phyloP scores from a whole-genome alignment of 2,329 filamentous ascomycete genomes.

The Colletotrichum sojae region DNA sequence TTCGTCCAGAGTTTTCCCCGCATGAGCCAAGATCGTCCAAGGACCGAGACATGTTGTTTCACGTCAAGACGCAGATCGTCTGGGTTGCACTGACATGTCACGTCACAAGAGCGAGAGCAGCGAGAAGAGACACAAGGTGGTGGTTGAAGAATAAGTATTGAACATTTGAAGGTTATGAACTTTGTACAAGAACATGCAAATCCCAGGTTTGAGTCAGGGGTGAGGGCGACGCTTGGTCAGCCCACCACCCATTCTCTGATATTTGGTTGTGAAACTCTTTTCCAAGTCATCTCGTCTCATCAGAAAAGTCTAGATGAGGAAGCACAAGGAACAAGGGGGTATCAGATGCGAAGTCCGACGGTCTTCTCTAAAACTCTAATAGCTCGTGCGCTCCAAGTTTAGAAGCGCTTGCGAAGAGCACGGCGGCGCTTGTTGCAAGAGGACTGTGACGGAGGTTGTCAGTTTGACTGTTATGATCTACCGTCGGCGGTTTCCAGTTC shows the following conservation, averaged over 20 bases:
- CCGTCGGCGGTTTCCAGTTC: conserved; percentile 14
- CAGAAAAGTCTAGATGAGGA: background rate
- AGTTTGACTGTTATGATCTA: conserved; percentile 1
- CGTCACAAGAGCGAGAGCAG: background rate
- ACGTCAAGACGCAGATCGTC: conserved; percentile 11
- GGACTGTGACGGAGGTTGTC: conserved; percentile 12
- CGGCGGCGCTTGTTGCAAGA: conserved; percentile 35
- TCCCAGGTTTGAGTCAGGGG: conserved; percentile 24
- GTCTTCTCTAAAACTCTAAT: conserved; percentile 19
- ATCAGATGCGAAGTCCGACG: conserved; percentile 31
- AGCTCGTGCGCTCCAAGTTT: conserved; percentile 22
- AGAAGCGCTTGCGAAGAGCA: conserved; percentile 38
- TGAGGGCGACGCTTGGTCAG: conserved; percentile 1
- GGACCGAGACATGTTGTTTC: conserved; percentile 20
- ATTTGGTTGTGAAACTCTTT: conserved; percentile 19
- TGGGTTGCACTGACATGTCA: background rate
- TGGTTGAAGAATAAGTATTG: conserved; percentile 37
- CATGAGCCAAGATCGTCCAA: background rate
- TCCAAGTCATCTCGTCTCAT: conserved; percentile 36
- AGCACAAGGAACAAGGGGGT: conserved; percentile 1
- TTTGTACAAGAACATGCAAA: conserved; percentile 40
- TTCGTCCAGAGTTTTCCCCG: background rate
- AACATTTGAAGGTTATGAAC: conserved; percentile 36
- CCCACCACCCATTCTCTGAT: conserved; percentile 8
- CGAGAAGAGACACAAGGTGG: background rate